Base-by-base conservation (phyloP, 352 stramenopile species). In the Pythium chondricola region DNA sequence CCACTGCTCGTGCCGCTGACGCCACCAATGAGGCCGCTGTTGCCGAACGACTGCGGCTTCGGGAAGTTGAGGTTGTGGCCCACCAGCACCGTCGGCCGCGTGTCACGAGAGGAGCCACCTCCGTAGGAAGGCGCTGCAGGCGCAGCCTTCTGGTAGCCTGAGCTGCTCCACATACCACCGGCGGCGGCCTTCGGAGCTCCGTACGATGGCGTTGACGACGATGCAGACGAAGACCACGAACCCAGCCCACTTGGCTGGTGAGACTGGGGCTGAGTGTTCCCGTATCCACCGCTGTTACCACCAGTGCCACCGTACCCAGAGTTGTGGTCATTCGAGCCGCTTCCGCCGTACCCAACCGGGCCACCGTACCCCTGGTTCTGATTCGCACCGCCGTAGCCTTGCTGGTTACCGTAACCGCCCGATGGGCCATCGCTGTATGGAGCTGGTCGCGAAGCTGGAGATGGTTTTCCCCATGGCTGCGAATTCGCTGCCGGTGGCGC, bases 51-150 rank as follows among this genome's bases (percentile, higher is more conserved):
- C 8, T 55, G 49, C 3, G 79, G 74, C 47, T 85, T 85, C 0
- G 80, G 71, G 37, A 92, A 89, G 52, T 76, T 86, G 30, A 92
- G 61, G 14, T 75, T 78, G 43, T 88, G 74, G 2, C 83, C 83
- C 18, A 94, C 79, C 0, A 94, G 63, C 21, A 94, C 83, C 0
- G 83, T 94, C 6, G 83, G 83, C 1, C 83, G 80, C 45, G 88
- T 91, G 63, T 94, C 83, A n/a, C 83, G 75, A 2, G 65, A 59
- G 10, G 65, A 71, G 7, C 31, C 56, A 13, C 48, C 48, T 25
- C 43, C 21, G 47, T 83, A 92, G 0, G 67, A 61, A 6, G 71
- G 74, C n/a, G 76, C 50, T 20, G 74, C 61, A 0, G 51, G 25
- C 21, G 59, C 48, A 26, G 72, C 83, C 55, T 88, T 88, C 50